Evolutionary conservation across 2,329 filamentous ascomycete genomes (phyloP).

Genomic region (Talaromyces sp.): DNA sequence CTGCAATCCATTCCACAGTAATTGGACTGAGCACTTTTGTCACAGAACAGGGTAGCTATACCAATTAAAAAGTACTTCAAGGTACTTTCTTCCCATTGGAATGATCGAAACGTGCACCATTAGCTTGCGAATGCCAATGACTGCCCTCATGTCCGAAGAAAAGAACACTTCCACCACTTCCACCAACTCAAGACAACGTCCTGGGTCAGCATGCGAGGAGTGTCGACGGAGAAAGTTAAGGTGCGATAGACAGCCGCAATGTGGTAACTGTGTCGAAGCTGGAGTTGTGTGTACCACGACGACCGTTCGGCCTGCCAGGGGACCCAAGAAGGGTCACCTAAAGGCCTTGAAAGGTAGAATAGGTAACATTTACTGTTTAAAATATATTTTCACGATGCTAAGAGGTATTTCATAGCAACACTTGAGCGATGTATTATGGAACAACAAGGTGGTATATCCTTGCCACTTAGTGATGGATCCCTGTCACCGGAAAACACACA

Average conservation of each 20-base stretch:
- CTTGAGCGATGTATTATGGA: slow-evolving; percentile 28
- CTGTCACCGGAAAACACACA: slow-evolving; percentile 11
- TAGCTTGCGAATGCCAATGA: slow-evolving; percentile 11
- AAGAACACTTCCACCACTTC: slow-evolving; percentile 2
- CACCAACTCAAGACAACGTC: slow-evolving; percentile 24
- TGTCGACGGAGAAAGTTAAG: slow-evolving; percentile 89
- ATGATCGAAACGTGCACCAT: slow-evolving; percentile 14
- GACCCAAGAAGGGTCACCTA: slow-evolving; percentile 89
- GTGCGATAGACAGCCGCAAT: slow-evolving; percentile 81
- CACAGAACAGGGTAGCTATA: neutral
- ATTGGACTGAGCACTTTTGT: neutral
- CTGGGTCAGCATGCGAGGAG: slow-evolving; percentile 70
- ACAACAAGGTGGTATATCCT: slow-evolving; percentile 23
- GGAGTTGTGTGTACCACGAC: slow-evolving; percentile 29
- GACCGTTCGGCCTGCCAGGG: slow-evolving; percentile 51
- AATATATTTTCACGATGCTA: neutral
- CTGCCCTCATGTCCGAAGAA: slow-evolving; percentile 14
- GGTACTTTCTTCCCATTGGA: neutral
- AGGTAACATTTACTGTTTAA: slow-evolving; percentile 18
- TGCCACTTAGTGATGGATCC: slow-evolving; percentile 14
- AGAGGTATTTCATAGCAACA: slow-evolving; percentile 20
- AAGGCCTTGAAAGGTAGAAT: slow-evolving; percentile 49
- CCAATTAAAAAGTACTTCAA: neutral
- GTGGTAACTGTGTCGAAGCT: slow-evolving; percentile 69
- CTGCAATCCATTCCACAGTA: neutral